phyloP scores from a whole-genome alignment of 768 basidiomycete species.

The Naganishia friedmannii region DNA sequence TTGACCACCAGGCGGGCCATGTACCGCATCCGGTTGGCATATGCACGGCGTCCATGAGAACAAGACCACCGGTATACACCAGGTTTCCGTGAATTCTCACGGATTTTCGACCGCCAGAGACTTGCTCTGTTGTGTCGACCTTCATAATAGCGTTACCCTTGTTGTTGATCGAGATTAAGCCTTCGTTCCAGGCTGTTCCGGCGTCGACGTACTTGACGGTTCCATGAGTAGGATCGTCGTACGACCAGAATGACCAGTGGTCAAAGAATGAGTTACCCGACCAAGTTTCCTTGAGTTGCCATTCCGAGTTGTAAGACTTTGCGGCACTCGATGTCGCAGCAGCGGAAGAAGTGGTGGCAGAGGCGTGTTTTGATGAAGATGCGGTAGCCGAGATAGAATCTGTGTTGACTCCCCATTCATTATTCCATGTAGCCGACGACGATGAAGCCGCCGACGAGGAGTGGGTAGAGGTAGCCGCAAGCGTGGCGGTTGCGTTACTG shows the following conservation, averaged over 20 bases:
- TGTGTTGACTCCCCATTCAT: conserved; percentile 21
- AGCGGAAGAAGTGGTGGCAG: conserved; percentile 32
- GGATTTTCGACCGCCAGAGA: conserved; percentile 67
- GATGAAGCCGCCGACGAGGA: conserved; percentile 3
- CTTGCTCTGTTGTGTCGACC: conserved; percentile 75
- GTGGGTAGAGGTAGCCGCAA: conserved; percentile 11
- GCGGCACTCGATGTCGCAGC: conserved; percentile 33
- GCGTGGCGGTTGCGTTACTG: conserved; percentile 24
- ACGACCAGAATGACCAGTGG: conserved; percentile 67
- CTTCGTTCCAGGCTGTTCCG: conserved; percentile 58
- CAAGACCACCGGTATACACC: conserved; percentile 61
- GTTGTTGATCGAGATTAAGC: conserved; percentile 64
- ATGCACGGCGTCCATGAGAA: conserved; percentile 79
- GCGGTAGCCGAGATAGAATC: conserved; percentile 31
- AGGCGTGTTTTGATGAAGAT: conserved; percentile 27
- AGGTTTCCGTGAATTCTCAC: conserved; percentile 65
- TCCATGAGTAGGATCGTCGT: conserved; percentile 70
- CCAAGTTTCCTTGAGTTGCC: conserved; percentile 37
- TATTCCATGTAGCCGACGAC: neutral
- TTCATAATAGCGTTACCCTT: conserved; percentile 79
- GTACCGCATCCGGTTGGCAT: conserved; percentile 87
- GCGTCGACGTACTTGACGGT: conserved; percentile 67
- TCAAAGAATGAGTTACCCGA: conserved; percentile 65
- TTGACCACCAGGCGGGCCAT: conserved; percentile 69
- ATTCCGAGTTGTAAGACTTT: conserved; percentile 34